These are phyloP conservation scores for Sporisorium scitamineum DNA, from an alignment of 1,284 basidiomycete species.

Conservation along the genomic window DNA sequence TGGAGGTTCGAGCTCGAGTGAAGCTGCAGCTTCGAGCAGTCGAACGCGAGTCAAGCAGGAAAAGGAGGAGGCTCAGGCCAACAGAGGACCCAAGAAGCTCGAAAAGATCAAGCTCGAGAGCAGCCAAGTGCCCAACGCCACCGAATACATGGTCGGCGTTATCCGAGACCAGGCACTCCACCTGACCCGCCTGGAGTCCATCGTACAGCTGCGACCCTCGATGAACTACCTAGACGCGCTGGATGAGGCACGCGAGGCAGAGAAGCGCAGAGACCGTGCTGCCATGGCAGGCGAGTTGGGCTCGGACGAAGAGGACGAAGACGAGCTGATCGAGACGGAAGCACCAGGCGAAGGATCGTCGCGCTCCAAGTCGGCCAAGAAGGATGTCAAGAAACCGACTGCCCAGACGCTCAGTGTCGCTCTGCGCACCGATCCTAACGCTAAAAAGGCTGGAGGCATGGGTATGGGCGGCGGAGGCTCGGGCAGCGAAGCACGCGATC, in stretches of 20 bases:
- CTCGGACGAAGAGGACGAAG: conserved; percentile 58
- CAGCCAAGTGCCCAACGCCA: conserved; percentile 57
- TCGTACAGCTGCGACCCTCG: conserved; percentile 65
- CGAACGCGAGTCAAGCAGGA: conserved; percentile 42
- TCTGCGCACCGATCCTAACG: conserved; percentile 49
- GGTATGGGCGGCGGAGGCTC: conserved; percentile 33
- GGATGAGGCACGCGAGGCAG: conserved; percentile 54
- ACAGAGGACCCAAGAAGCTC: conserved; percentile 50
- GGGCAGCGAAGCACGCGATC: conserved; percentile 47
- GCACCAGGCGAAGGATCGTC: conserved; percentile 35
- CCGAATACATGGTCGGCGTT: conserved; percentile 66
- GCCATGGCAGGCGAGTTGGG: conserved; percentile 36
- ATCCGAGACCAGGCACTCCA: conserved; percentile 64
- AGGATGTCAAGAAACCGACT: conserved; percentile 46
- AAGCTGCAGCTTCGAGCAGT: conserved; percentile 15
- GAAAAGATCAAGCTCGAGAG: conserved; percentile 65
- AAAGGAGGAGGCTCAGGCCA: conserved; percentile 31
- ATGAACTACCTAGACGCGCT: conserved; percentile 67
- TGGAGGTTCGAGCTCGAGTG: conserved; percentile 21
- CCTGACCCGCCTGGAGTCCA: conserved; percentile 59
- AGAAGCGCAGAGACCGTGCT: conserved; percentile 59
- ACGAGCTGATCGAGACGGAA: conserved; percentile 52
- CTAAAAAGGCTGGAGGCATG: conserved; percentile 29
- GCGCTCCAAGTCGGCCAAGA: conserved; percentile 34
- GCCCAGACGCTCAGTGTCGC: conserved; percentile 62